These are phyloP conservation scores for Neoboletus magnificus DNA, from an alignment of 768 basidiomycete genomes.

Conservation along the genomic window DNA sequence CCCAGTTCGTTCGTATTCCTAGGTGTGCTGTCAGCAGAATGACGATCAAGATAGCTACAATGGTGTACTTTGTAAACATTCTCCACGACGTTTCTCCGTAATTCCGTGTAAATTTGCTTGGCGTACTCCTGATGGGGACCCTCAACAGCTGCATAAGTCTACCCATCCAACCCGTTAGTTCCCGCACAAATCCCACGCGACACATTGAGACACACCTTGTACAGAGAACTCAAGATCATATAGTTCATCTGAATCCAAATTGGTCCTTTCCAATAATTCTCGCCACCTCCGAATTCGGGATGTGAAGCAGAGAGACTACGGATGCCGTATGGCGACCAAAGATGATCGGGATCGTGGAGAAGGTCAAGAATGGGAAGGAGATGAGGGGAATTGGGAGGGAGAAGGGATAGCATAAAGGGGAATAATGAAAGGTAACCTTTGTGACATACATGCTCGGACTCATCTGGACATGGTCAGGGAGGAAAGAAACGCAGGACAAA, in stretches of 20 bases:
- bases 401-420: slow-evolving; percentile 82
- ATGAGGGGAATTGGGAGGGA: slow-evolving; percentile 74
- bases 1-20: slow-evolving; percentile 92
- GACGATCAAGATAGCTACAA: not conserved
- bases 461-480: slow-evolving; percentile 50
- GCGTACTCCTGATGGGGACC: slow-evolving; percentile 84
- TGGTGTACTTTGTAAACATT: slow-evolving; percentile 69
- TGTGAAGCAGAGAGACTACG: slow-evolving; percentile 87
- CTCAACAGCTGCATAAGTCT: slow-evolving; percentile 74
- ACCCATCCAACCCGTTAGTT: slow-evolving; percentile 4
- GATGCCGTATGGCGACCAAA: slow-evolving; percentile 91
- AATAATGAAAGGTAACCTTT: slow-evolving; percentile 92
- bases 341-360: slow-evolving; percentile 72
- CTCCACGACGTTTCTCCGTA: slow-evolving; percentile 79
- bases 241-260: slow-evolving; percentile 99
- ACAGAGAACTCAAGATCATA: slow-evolving; percentile 72
- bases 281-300: slow-evolving; percentile 85
- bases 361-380: slow-evolving; percentile 80
- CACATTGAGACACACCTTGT: slow-evolving; percentile 50
- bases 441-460: slow-evolving; percentile 88
- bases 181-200: not conserved
- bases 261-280: slow-evolving; percentile 97
- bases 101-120: slow-evolving; percentile 70
- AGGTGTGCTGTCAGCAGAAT: slow-evolving; percentile 6
- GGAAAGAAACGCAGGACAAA: not conserved